Conservation (phyloP, 1,284 basidiomycete species). For the Cryptococcus depauperatus region DNA sequence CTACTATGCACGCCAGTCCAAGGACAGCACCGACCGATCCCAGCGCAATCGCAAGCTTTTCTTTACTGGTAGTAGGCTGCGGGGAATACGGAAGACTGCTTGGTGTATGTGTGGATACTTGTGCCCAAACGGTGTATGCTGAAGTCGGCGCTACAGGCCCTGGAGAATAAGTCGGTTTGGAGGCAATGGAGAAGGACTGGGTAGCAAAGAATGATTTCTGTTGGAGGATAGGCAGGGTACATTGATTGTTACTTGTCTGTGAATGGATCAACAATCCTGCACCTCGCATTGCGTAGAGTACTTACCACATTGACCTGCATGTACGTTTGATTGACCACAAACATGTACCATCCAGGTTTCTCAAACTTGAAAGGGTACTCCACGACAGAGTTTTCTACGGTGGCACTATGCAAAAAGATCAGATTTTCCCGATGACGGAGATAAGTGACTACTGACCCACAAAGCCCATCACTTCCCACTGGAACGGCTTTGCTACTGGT, state of each 20-base stretch:
- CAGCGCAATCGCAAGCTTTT: constrained; percentile 29
- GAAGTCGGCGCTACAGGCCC: constrained; percentile 13
- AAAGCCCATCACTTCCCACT: constrained; percentile 23
- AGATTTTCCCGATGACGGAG: background rate
- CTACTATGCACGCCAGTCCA: constrained; percentile 19
- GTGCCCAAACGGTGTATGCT: constrained; percentile 31
- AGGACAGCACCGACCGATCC: constrained; percentile 27
- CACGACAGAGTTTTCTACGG: constrained; percentile 23
- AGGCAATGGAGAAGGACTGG: constrained; percentile 27
- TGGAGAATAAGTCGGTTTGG: constrained; percentile 22
- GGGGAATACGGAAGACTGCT: constrained; percentile 24
- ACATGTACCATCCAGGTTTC: constrained; percentile 40
- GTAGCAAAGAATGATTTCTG: constrained; percentile 39
- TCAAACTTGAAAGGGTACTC: constrained; percentile 32
- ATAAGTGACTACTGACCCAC: constrained; percentile 24
- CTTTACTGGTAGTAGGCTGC: constrained; percentile 6
- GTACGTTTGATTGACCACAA: constrained; percentile 43
- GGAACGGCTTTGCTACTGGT: constrained; percentile 16
- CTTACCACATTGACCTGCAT: constrained; percentile 35
- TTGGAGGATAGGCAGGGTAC: constrained; percentile 22
- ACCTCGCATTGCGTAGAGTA: background rate
- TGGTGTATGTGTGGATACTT: constrained; percentile 23
- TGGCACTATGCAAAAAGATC: constrained; percentile 13
- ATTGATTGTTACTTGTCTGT: constrained; percentile 27
- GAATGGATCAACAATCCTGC: background rate